Conservation (phyloP, 2,329 filamentous ascomycete species). For the Penicillium sp. region DNA sequence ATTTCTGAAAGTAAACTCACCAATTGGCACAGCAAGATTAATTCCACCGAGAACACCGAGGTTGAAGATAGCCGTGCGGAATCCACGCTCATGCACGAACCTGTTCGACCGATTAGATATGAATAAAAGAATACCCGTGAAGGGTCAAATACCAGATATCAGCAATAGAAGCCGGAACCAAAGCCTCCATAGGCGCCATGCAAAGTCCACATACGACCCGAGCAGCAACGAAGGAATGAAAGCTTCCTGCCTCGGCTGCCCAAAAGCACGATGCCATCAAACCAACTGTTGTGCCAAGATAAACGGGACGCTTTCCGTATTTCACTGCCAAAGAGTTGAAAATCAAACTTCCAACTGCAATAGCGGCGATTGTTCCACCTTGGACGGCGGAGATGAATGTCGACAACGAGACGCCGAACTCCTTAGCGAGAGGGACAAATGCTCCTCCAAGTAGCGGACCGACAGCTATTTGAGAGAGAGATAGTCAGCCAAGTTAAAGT, state of each 20-base stretch:
- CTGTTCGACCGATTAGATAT: conserved; percentile 2
- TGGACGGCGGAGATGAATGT: conserved; percentile 46
- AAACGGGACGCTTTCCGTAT: conserved; percentile 47
- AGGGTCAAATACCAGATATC: conserved; percentile 43
- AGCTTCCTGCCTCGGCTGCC: conserved; percentile 41
- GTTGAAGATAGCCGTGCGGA: conserved; percentile 50
- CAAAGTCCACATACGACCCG: conserved; percentile 45
- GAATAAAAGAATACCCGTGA: neutral
- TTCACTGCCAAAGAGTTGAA: conserved; percentile 48
- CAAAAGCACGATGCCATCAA: conserved; percentile 46
- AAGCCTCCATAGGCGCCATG: conserved; percentile 49
- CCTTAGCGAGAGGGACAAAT: conserved; percentile 42
- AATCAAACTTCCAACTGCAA: conserved; percentile 46
- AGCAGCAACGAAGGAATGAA: conserved; percentile 40
- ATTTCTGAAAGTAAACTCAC: conserved; percentile 29
- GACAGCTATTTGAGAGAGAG: conserved; percentile 35
- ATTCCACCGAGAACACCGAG: conserved; percentile 52
- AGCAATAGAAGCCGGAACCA: conserved; percentile 50
- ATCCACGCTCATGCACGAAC: conserved; percentile 53
- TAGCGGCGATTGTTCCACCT: conserved; percentile 43
- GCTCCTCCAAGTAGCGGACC: conserved; percentile 49
- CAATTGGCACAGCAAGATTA: conserved; percentile 50
- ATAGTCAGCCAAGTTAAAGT: neutral
- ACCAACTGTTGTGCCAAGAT: conserved; percentile 42
- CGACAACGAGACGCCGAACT: conserved; percentile 40